Evolutionary conservation across 805 yeast species (phyloP).

Genomic region (Torulaspora microellipsoides): DNA sequence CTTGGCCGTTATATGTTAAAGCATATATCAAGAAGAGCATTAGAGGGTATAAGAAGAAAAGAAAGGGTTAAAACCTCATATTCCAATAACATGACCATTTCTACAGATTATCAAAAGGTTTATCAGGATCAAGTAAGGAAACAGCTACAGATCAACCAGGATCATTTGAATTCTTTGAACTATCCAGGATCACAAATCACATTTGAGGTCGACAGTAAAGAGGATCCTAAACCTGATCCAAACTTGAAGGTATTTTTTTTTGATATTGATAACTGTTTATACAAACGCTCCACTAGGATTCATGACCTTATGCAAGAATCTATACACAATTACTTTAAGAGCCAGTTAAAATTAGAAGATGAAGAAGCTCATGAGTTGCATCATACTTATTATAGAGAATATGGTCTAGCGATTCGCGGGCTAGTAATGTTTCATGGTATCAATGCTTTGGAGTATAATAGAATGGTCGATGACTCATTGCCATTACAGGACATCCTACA

Average conservation of each 20-base stretch:
- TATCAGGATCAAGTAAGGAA: conserved; percentile 21
- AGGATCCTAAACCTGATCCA: conserved; percentile 28
- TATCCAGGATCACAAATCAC: conserved; percentile 35
- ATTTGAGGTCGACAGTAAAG: conserved; percentile 28
- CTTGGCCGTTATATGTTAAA: no score
- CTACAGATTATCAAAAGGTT: conserved; percentile 10
- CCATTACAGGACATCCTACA: conserved; percentile 75
- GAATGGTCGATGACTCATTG: conserved; percentile 84
- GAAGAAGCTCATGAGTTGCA: conserved; percentile 74
- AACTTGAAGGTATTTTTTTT: conserved; percentile 57
- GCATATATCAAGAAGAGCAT: no score
- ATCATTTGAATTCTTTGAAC: conserved; percentile 31
- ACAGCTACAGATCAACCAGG: conserved; percentile 30
- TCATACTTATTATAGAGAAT: conserved; percentile 70
- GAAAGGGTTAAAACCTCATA: neutral
- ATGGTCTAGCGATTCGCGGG: conserved; percentile 93
- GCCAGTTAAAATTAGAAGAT: conserved; percentile 53
- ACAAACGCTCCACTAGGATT: conserved; percentile 66
- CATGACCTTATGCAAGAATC: conserved; percentile 84
- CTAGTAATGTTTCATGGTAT: conserved; percentile 59
- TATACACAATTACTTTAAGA: conserved; percentile 76
- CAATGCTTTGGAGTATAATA: conserved; percentile 84
- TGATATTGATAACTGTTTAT: conserved; percentile 92
- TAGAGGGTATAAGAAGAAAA: neutral
- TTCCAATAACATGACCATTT: conserved; percentile 14